Evolutionary conservation across 2,329 filamentous ascomycete genomes (phyloP).

Genomic region (Akanthomyces uredinophilus): DNA sequence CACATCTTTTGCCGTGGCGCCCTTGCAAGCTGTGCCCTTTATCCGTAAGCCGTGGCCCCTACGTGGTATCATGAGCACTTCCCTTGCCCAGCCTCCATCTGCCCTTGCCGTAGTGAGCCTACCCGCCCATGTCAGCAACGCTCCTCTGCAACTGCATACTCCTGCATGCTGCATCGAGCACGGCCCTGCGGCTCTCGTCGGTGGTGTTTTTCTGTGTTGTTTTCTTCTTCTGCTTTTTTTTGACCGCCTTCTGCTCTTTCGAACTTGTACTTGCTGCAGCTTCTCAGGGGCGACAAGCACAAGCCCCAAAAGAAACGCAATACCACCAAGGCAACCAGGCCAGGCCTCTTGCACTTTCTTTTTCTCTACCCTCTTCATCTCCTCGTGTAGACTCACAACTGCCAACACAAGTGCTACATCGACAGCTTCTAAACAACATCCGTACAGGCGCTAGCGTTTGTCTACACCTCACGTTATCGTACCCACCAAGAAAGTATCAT

Average conservation of each 20-base stretch:
- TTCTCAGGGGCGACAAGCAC: too few relatives aligned
- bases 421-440: not conserved
- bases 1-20: not conserved
- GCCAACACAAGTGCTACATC: not conserved
- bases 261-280: not conserved
- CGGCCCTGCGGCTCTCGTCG: not conserved
- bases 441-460: too few relatives aligned
- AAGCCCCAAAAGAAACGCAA: too few relatives aligned
- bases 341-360: too few relatives aligned
- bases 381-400: not conserved
- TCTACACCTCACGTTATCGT: not conserved
- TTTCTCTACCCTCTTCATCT: too few relatives aligned
- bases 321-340: too few relatives aligned
- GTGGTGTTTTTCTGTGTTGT: too few relatives aligned
- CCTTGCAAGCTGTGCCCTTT: too few relatives aligned
- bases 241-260: not conserved
- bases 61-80: not conserved
- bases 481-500: not conserved
- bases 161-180: slow-evolving; percentile 5
- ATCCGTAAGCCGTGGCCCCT: not conserved
- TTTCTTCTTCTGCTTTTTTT: not conserved
- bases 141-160: not conserved
- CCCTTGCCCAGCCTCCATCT: not conserved
- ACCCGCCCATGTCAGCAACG: not conserved
- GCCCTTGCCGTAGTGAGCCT: not conserved